Conservation (phyloP, 371 early-diverging fungal species). For the Circinella minor region DNA sequence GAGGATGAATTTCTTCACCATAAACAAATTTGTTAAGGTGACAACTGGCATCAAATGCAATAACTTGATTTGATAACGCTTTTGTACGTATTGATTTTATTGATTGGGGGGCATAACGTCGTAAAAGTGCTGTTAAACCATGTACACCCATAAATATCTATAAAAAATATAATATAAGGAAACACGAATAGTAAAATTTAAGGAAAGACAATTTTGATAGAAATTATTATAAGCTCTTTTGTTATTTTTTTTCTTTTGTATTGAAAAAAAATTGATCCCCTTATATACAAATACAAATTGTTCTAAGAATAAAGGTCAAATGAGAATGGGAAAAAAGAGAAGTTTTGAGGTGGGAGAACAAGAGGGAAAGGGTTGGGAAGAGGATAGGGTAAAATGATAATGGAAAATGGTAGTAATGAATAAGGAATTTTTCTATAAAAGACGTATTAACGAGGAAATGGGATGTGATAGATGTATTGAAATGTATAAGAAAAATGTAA, state of each 20-base stretch:
- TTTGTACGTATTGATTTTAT: slow-evolving; percentile 37
- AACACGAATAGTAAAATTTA: not conserved
- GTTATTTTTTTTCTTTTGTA: not conserved
- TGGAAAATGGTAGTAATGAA: not conserved
- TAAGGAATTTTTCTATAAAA: no score
- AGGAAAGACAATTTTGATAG: no score
- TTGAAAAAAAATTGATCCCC: not conserved
- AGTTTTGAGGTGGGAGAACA: not conserved
- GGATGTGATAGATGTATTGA: not conserved
- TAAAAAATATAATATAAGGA: not conserved
- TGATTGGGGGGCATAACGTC: slow-evolving; percentile 52
- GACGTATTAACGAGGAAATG: not conserved
- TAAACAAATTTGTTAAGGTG: slow-evolving; percentile 61
- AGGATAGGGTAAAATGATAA: no score
- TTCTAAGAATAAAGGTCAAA: not conserved
- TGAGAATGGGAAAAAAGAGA: not conserved
- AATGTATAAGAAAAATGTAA: not conserved
- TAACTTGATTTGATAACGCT: slow-evolving; percentile 38
- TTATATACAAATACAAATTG: not conserved
- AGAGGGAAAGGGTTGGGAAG: not conserved
- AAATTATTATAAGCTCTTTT: no score
- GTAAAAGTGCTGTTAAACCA: slow-evolving; percentile 55
- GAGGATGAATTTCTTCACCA: slow-evolving; percentile 52
- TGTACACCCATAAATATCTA: slow-evolving; percentile 57
- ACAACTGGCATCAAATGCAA: slow-evolving; percentile 67